phyloP scores from a whole-genome alignment of 2,329 filamentous ascomycete species.

The Cordyceps cateniannulata region DNA sequence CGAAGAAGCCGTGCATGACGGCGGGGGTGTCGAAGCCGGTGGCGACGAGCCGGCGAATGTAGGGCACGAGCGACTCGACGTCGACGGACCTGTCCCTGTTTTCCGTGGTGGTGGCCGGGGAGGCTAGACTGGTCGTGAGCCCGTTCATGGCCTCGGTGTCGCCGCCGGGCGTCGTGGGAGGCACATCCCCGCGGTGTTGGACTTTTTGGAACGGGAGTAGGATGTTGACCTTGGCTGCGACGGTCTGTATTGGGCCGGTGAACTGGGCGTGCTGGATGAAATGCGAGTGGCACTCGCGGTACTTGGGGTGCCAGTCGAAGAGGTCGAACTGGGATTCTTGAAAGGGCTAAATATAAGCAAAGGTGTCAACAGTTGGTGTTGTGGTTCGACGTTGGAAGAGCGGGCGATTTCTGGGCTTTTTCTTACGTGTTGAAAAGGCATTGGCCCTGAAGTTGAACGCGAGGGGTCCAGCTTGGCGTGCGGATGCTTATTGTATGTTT shows the following conservation, averaged over 20 bases:
- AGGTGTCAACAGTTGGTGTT: not conserved
- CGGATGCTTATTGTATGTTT: not conserved
- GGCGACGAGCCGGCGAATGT: conserved; percentile 81
- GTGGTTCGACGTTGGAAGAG: not conserved
- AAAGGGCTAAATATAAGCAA: conserved; percentile 31
- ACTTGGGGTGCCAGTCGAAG: conserved; percentile 87
- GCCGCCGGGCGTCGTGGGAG: conserved; percentile 13
- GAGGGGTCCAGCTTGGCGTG: not conserved
- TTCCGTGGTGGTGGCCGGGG: too few relatives aligned
- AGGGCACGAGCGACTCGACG: conserved; percentile 58
- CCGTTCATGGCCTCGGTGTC: conserved; percentile 13
- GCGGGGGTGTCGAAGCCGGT: conserved; percentile 84
- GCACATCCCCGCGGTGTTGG: conserved; percentile 19
- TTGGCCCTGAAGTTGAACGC: not conserved
- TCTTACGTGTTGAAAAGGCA: conserved; percentile 18
- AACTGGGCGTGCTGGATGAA: conserved; percentile 91
- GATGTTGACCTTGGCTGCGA: conserved; percentile 90
- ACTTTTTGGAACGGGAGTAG: conserved; percentile 75
- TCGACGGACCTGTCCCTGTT: too few relatives aligned
- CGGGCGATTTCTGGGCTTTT: too few relatives aligned
- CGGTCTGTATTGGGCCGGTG: conserved; percentile 72
- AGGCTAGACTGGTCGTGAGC: conserved; percentile 43
- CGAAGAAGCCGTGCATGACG: conserved; percentile 93
- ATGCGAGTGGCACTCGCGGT: conserved; percentile 82
- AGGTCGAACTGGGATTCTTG: conserved; percentile 61